Conservation (phyloP, 306 rosid species). For the Sindora glabra region DNA sequence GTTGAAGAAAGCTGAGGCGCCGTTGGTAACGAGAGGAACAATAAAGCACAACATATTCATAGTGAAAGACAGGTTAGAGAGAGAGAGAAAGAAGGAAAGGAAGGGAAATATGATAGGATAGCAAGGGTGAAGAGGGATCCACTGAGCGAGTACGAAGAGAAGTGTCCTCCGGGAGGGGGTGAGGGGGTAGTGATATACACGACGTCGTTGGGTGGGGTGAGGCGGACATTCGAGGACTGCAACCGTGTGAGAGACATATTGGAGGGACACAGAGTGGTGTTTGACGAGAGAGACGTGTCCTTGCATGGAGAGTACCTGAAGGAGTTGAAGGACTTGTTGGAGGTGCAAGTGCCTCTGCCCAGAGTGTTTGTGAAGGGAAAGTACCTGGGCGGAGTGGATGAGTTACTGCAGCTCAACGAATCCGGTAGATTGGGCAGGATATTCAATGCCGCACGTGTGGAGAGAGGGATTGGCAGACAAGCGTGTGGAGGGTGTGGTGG, state of each 20-base stretch:
- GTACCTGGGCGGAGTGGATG: conserved; percentile 64
- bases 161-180: conserved; percentile 60
- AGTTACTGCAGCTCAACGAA: conserved; percentile 59
- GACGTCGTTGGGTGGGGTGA: conserved; percentile 75
- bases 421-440: conserved; percentile 52
- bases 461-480: conserved; percentile 55
- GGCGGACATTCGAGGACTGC: conserved; percentile 77
- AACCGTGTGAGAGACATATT: conserved; percentile 43
- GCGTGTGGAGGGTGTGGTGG: conserved; percentile 82
- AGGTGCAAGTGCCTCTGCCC: conserved; percentile 41
- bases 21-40: too few relatives aligned
- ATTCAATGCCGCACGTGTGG: conserved; percentile 41
- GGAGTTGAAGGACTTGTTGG: conserved; percentile 52
- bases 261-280: conserved; percentile 50
- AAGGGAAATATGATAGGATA: conserved; percentile 19
- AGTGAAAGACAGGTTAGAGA: conserved; percentile 54
- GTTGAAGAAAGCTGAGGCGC: not conserved
- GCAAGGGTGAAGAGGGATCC: conserved; percentile 33
- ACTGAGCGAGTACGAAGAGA: conserved; percentile 52
- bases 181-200: conserved; percentile 75
- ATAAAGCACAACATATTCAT: conserved; percentile 71
- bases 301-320: conserved; percentile 55
- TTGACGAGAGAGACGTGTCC: conserved; percentile 90
- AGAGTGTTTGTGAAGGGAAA: conserved; percentile 78
- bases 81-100: conserved; percentile 50